A percentile compares a stretch with the other conserved stretches of the same genome.
phyloP scores from a whole-genome alignment of 2,329 filamentous ascomycete species.

The Monascus ruber region DNA sequence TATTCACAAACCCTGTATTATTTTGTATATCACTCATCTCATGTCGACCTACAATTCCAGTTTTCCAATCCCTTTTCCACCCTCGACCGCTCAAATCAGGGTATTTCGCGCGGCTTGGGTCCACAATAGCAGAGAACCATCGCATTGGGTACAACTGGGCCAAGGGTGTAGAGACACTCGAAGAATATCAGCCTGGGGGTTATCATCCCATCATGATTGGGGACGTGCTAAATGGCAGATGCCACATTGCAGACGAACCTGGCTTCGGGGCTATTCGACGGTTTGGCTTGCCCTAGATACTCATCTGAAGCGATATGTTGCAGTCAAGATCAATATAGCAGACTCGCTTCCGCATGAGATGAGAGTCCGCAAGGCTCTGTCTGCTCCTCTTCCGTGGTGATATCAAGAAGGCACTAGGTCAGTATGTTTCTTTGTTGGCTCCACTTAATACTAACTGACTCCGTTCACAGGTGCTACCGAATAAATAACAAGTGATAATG shows the following conservation, averaged over 20 bases:
- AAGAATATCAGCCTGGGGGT: constrained; percentile 19
- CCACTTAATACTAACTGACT: no score
- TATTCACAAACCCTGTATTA: no score
- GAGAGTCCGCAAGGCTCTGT: constrained; percentile 12
- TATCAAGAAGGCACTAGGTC: no score
- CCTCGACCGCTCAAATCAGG: neutral
- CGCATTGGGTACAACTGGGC: constrained; percentile 12
- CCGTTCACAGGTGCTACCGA: no score
- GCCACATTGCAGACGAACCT: constrained; percentile 31
- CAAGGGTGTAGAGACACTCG: constrained; percentile 17
- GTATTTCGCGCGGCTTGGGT: neutral
- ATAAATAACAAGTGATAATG: no score
- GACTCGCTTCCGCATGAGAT: constrained; percentile 9
- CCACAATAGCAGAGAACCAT: constrained; percentile 1
- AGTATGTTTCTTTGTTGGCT: no score
- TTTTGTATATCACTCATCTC: no score
- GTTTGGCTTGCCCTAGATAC: constrained; percentile 32
- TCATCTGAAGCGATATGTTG: constrained; percentile 13
- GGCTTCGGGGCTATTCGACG: constrained; percentile 31
- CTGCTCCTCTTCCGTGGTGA: no score
- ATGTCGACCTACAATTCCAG: neutral
- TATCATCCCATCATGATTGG: constrained; percentile 26
- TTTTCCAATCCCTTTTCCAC: neutral
- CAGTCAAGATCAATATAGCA: constrained; percentile 18
- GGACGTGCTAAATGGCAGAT: constrained; percentile 20